Conservation (phyloP, 108 stramenopile genomes). For the Seminavis robusta region DNA sequence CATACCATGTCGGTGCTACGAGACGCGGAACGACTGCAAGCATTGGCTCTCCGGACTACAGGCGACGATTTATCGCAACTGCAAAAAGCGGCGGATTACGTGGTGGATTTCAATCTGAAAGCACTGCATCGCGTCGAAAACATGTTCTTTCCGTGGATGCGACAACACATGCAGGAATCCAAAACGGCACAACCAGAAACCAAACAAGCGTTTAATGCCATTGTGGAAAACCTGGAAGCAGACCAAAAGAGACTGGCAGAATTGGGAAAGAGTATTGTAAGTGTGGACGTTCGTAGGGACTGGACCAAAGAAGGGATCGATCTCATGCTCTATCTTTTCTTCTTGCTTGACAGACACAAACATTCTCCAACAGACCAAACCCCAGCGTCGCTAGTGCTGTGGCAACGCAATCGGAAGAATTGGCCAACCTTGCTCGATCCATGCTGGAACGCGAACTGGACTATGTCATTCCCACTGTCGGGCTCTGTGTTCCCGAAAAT, state of each 20-base stretch:
- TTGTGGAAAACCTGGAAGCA: slow-evolving; percentile 49
- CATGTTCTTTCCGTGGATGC: slow-evolving; percentile 68
- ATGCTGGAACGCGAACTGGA: slow-evolving; percentile 55
- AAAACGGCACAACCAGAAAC: slow-evolving; percentile 12
- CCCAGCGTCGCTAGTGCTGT: slow-evolving; percentile 3
- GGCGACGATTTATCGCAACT: neutral
- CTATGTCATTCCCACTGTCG: slow-evolving; percentile 58
- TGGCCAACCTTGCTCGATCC: slow-evolving; percentile 22
- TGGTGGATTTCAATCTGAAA: slow-evolving; percentile 74
- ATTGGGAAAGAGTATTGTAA: slow-evolving; percentile 29
- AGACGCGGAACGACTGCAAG: slow-evolving; percentile 49
- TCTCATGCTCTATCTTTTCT: neutral
- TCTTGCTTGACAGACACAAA: slow-evolving; percentile 3
- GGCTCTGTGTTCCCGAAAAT: slow-evolving; percentile 38
- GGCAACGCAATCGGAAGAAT: slow-evolving; percentile 26
- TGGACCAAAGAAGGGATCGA: no score
- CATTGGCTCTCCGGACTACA: slow-evolving; percentile 21
- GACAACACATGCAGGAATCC: slow-evolving; percentile 29
- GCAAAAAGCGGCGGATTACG: slow-evolving; percentile 44
- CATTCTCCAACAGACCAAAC: neutral
- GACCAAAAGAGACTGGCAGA: slow-evolving; percentile 31
- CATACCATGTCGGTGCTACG: slow-evolving; percentile 69
- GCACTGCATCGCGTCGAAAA: slow-evolving; percentile 65
- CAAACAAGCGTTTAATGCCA: slow-evolving; percentile 31
- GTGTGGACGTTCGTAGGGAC: neutral